Evolutionary conservation across 2,329 filamentous ascomycete genomes (phyloP).

Genomic region (Ophiostoma australiae): DNA sequence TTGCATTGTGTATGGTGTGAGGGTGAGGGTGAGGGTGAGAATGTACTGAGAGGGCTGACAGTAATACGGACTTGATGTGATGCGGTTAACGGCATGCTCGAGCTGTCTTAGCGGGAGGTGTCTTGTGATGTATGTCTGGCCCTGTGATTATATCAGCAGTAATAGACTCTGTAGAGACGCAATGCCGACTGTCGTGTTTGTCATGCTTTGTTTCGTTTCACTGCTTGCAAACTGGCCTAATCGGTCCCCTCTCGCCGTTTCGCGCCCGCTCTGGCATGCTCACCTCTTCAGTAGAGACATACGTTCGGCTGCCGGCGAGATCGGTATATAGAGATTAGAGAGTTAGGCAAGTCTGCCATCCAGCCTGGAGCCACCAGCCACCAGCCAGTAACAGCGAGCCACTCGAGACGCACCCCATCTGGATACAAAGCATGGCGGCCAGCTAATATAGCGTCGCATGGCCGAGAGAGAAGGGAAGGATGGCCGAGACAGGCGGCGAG

Average conservation of each 20-base stretch:
- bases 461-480: neutral
- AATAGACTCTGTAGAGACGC: too few relatives aligned
- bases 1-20: too few relatives aligned
- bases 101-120: neutral
- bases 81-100: neutral
- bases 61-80: neutral
- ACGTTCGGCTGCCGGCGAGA: neutral
- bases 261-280: neutral
- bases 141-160: too few relatives aligned
- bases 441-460: conserved; percentile 10
- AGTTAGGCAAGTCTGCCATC: neutral
- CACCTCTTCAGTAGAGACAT: neutral
- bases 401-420: neutral
- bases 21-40: too few relatives aligned
- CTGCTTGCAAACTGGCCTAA: neutral
- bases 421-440: neutral
- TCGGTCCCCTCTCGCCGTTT: neutral
- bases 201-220: neutral
- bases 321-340: neutral
- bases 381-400: neutral
- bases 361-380: too few relatives aligned
- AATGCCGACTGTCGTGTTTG: too few relatives aligned
- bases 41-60: neutral
- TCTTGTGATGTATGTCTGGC: too few relatives aligned
- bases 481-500: neutral